phyloP scores from a whole-genome alignment of 768 basidiomycete species.

The Russula olivacea region DNA sequence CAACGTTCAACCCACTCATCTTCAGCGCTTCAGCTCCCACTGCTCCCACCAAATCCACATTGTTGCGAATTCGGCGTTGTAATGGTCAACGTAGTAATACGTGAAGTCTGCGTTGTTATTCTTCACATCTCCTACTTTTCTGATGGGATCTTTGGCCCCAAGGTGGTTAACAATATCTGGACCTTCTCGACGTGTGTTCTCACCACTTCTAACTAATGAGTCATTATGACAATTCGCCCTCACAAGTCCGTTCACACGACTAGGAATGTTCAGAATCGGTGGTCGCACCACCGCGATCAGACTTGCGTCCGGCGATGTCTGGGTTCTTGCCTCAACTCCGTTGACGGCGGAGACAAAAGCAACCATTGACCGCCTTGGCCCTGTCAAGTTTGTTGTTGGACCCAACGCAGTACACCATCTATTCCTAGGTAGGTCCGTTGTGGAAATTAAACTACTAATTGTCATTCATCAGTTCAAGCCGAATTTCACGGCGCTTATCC shows the following conservation, averaged over 20 bases:
- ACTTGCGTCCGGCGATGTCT: conserved; percentile 62
- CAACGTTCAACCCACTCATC: too few species aligned
- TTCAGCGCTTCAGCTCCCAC: too few species aligned
- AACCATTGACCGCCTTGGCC: conserved; percentile 57
- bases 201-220: neutral
- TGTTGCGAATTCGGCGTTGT: too few species aligned
- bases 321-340: conserved; percentile 79
- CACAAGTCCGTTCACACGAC: conserved; percentile 59
- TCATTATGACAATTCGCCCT: neutral
- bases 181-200: conserved; percentile 53
- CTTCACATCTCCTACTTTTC: neutral
- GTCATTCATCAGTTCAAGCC: conserved; percentile 31
- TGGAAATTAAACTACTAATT: conserved; percentile 24
- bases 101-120: conserved; percentile 32
- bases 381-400: conserved; percentile 62
- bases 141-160: neutral
- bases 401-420: conserved; percentile 55
- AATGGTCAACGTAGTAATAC: conserved; percentile 36
- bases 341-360: conserved; percentile 57
- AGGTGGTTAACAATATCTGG: conserved; percentile 47
- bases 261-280: conserved; percentile 65
- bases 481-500: conserved; percentile 70
- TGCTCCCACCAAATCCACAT: neutral
- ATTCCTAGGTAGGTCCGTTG: conserved; percentile 42
- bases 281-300: conserved; percentile 79